Evolutionary conservation across 169 alveolate species (phyloP), one percentile per base, ranked within the genome.

Genomic region (Plasmodium relictum): DNA sequence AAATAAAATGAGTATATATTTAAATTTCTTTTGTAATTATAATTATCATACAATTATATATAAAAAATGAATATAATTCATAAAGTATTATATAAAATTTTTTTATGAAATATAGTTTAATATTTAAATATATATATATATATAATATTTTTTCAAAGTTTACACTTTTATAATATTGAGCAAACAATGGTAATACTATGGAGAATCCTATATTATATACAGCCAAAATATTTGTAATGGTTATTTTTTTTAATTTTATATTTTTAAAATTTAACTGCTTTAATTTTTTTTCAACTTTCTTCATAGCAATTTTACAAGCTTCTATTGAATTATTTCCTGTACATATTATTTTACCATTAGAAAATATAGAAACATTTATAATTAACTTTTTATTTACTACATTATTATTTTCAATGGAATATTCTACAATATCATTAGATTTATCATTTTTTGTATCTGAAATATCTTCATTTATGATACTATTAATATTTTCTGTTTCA

Each of bases 311-410:
- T 44, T 94, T 92, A 12, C 93, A 88, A 3, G 95, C 86, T 65
- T 91, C 88, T 9, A 94, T 61, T 16, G 95, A 92, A 69, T 89
- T 87, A 50, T 91, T 94, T 22, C 96, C 96, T 22, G 95, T 94
- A 58, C 93, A 61, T 14, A 94, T 88, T 6, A 94, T 88, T 88
- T 92, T 94, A 6, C 96, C 96, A 72, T 94, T 94, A 14, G 93
- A 54, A 89, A 94, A 94, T n/a, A 94, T 63, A 0, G 96, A 92
- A 22, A 88, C 94, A 92, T 94, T 94, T 12, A 94, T 71, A 14
- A 93, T 54, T 37, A 89, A 58, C 56, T 90, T 76, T 37, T 88
- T 90, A n/a, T n/a, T 50, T 3, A 63, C 18, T 6, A 7, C 37
- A 61, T 66, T n/a, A 8, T 59, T 7, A 59, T 37, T 12, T 76